phyloP scores from a whole-genome alignment of 176 grass and related monocot species.

The Oryza meyeriana region DNA sequence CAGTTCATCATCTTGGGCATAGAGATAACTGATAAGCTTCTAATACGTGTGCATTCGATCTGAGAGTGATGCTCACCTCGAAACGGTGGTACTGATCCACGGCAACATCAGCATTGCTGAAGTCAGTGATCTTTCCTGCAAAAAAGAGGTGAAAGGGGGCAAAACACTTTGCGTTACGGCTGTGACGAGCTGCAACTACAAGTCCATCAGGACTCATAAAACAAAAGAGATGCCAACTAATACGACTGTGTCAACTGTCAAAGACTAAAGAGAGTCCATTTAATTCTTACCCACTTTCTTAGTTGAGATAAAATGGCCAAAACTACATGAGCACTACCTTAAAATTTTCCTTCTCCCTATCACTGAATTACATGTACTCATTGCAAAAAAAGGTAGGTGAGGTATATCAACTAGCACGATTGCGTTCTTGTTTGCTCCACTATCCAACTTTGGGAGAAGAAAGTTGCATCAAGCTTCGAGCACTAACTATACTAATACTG shows the following conservation, averaged over 20 bases:
- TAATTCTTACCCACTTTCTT: not conserved
- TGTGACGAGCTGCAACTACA: not conserved
- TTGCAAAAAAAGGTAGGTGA: not conserved
- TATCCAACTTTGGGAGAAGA: conserved; percentile 3
- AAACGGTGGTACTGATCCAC: conserved; percentile 93
- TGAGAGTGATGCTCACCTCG: conserved; percentile 38
- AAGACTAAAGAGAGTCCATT: not conserved
- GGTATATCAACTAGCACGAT: not conserved
- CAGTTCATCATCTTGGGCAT: not conserved
- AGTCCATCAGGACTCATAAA: not conserved
- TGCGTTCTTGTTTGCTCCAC: conserved; percentile 13
- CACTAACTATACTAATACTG: not conserved
- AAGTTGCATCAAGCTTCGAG: not conserved
- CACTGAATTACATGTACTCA: not conserved
- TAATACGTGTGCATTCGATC: not conserved
- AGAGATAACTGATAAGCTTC: not conserved
- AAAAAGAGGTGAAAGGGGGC: not conserved
- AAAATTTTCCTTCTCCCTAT: not conserved
- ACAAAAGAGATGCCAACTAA: not conserved
- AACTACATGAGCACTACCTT: not conserved
- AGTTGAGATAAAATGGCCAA: not conserved
- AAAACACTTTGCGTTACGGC: not conserved
- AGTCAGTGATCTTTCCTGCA: conserved; percentile 81
- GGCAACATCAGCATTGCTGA: conserved; percentile 92
- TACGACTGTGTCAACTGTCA: not conserved